Conservation (phyloP, 768 basidiomycete species). For the Tremella fuciformis region DNA sequence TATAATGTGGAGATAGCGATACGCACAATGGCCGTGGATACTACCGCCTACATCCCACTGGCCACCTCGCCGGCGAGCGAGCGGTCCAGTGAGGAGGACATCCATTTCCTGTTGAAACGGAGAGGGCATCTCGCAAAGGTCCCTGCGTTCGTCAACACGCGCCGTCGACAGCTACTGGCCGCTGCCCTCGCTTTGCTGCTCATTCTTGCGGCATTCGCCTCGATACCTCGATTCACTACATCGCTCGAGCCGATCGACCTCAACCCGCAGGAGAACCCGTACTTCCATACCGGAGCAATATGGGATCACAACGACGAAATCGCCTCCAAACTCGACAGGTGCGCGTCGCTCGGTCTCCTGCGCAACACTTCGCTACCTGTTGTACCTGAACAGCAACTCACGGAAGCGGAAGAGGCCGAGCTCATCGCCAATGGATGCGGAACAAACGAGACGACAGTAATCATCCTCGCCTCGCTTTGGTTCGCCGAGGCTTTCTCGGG, state of each 20-base stretch:
- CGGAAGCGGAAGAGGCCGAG: slow-evolving; percentile 22
- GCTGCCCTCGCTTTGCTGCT: neutral
- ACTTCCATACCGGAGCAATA: slow-evolving; percentile 35
- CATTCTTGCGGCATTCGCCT: neutral
- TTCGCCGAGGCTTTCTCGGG: slow-evolving; percentile 38
- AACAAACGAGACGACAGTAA: slow-evolving; percentile 36
- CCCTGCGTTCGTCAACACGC: slow-evolving; percentile 2
- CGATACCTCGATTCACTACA: neutral
- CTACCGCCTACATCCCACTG: slow-evolving; percentile 4
- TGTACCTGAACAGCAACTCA: neutral
- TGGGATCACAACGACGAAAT: slow-evolving; percentile 43
- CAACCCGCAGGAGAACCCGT: slow-evolving; percentile 24
- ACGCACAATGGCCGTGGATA: no score
- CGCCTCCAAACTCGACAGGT: slow-evolving; percentile 27
- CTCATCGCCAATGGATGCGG: slow-evolving; percentile 32
- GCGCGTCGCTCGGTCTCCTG: slow-evolving; percentile 29
- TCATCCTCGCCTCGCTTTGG: slow-evolving; percentile 39
- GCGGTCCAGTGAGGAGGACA: no score
- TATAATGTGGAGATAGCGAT: no score
- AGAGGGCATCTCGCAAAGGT: neutral
- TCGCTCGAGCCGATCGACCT: neutral
- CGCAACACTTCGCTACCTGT: slow-evolving; percentile 29
- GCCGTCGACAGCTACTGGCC: neutral
- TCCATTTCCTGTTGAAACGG: no score
- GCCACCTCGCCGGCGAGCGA: slow-evolving; percentile 3